phyloP scores from a whole-genome alignment of 352 stramenopile genomes.

The Globisporangium heterothallicum region DNA sequence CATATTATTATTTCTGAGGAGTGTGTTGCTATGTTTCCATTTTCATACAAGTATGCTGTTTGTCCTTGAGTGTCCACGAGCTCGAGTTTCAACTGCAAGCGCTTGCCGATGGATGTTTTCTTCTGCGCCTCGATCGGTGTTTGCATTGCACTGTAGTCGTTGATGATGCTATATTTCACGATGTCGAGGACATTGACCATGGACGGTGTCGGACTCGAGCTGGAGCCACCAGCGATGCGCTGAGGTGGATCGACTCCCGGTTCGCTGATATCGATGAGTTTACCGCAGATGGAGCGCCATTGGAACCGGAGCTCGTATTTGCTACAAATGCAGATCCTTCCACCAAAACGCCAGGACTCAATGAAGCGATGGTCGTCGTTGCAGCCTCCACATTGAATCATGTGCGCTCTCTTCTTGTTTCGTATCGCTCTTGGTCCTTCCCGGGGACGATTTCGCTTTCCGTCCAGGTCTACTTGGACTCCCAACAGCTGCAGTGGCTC shows the following conservation, averaged over 20 bases:
- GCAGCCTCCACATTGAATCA: conserved; percentile 37
- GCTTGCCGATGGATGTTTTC: conserved; percentile 12
- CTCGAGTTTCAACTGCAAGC: conserved; percentile 31
- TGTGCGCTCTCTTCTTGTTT: neutral
- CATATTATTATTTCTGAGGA: neutral
- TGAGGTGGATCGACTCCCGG: conserved; percentile 23
- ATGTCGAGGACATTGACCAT: conserved; percentile 30
- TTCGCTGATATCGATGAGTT: conserved; percentile 29
- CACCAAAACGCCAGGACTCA: conserved; percentile 6
- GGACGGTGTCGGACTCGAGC: conserved; percentile 26
- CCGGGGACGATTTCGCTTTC: conserved; percentile 1
- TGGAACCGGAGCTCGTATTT: conserved; percentile 35
- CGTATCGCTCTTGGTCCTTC: neutral
- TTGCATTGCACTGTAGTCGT: conserved; percentile 33
- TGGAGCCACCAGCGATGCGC: conserved; percentile 33
- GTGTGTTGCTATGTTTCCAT: neutral
- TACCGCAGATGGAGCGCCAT: conserved; percentile 26
- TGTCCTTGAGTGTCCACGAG: conserved; percentile 20
- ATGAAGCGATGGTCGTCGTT: conserved; percentile 23
- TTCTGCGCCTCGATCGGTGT: conserved; percentile 21
- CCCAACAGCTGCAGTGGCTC: neutral
- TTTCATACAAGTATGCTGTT: neutral
- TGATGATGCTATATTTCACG: conserved; percentile 36
- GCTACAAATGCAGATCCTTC: too few relatives aligned
- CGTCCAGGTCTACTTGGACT: neutral